Evolutionary conservation across 2,329 filamentous ascomycete genomes (phyloP).

Genomic region (Torrubiella hemipterigena): DNA sequence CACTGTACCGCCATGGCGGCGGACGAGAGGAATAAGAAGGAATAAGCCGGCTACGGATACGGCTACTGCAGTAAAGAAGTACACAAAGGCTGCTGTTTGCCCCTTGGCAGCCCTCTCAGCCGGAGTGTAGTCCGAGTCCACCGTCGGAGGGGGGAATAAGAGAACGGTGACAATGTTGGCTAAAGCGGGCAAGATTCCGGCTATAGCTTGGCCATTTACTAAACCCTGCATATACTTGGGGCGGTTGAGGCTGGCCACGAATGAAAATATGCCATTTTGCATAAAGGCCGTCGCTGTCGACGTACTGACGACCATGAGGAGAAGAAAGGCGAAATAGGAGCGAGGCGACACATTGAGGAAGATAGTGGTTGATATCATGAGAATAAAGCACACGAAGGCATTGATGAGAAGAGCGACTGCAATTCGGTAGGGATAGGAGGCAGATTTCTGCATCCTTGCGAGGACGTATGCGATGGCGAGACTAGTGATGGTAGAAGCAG

Average conservation of each 20-base stretch:
- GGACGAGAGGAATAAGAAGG: conserved; percentile 63
- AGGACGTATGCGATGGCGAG: conserved; percentile 65
- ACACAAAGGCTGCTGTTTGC: conserved; percentile 62
- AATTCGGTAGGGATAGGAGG: conserved; percentile 83
- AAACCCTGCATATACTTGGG: conserved; percentile 90
- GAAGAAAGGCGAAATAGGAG: conserved; percentile 68
- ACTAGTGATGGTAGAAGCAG: conserved; percentile 76
- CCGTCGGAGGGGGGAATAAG: conserved; percentile 38
- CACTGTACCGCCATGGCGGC: conserved; percentile 42
- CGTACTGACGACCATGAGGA: conserved; percentile 69
- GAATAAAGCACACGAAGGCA: conserved; percentile 59
- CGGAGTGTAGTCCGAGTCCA: conserved; percentile 13
- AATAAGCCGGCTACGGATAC: conserved; percentile 60
- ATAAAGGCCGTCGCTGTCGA: conserved; percentile 73
- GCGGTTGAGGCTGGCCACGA: conserved; percentile 72
- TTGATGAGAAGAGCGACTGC: conserved; percentile 65
- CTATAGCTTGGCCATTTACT: conserved; percentile 88
- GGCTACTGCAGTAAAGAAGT: conserved; percentile 77
- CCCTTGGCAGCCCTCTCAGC: conserved; percentile 14
- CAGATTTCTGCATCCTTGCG: conserved; percentile 66
- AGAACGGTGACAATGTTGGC: conserved; percentile 80
- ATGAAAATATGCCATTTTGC: conserved; percentile 92
- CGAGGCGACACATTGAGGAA: conserved; percentile 50
- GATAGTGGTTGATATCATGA: conserved; percentile 67
- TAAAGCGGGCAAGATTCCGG: conserved; percentile 78